These are phyloP conservation scores for Puccinia brachypodii DNA, from an alignment of 1,284 basidiomycete species.

Conservation along the genomic window DNA sequence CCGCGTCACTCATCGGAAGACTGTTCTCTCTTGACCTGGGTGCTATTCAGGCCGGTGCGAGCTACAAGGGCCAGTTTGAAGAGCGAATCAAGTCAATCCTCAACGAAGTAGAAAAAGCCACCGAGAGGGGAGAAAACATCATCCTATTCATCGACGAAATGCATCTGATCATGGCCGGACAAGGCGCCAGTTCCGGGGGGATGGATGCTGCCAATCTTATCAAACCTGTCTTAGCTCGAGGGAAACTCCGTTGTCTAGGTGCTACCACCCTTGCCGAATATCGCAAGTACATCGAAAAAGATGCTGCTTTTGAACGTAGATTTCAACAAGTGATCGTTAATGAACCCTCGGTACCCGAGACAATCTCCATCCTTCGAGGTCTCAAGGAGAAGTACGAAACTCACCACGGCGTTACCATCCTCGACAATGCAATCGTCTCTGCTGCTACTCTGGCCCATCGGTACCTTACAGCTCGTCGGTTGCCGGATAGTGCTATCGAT, in stretches of 20 bases:
- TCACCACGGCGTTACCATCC: constrained; percentile 66
- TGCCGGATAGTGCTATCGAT: constrained; percentile 90
- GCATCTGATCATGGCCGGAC: constrained; percentile 75
- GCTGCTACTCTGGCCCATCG: constrained; percentile 92
- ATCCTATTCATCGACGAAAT: constrained; percentile 93
- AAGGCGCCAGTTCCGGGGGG: constrained; percentile 59
- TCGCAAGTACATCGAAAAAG: constrained; percentile 89
- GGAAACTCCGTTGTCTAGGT: constrained; percentile 84
- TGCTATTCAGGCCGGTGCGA: constrained; percentile 88
- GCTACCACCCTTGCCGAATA: constrained; percentile 93
- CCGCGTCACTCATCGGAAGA: constrained; percentile 75
- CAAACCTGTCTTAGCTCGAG: constrained; percentile 65
- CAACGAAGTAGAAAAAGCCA: constrained; percentile 84
- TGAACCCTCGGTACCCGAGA: constrained; percentile 85
- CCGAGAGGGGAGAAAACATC: constrained; percentile 76
- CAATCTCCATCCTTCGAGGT: constrained; percentile 88
- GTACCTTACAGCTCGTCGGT: constrained; percentile 68
- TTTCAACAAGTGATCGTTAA: constrained; percentile 88
- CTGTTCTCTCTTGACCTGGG: constrained; percentile 79
- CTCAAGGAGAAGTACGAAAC: constrained; percentile 74
- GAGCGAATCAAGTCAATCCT: constrained; percentile 82
- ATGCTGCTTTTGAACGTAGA: constrained; percentile 81
- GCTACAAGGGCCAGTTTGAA: constrained; percentile 93
- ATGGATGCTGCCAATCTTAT: constrained; percentile 70
- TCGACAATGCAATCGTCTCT: constrained; percentile 83